Conservation (phyloP, 768 basidiomycete genomes). For the Podaxis sp. region DNA sequence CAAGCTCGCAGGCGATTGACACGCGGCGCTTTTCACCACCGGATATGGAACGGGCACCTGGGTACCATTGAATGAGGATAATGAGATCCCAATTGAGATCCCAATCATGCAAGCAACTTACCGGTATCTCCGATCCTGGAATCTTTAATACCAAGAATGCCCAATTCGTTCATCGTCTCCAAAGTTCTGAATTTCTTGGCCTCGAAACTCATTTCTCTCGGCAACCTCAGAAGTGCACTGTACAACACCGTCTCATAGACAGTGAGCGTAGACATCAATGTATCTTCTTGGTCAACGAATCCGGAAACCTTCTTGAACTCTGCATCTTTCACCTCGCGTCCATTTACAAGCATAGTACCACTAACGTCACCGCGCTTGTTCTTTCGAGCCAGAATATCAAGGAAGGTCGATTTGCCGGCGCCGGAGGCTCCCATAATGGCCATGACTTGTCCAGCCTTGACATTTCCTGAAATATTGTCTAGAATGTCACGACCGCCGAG, state of each 20-base stretch:
- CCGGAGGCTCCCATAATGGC: slow-evolving; percentile 98
- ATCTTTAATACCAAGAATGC: slow-evolving; percentile 88
- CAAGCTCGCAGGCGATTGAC: slow-evolving; percentile 96
- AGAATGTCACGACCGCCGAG: slow-evolving; percentile 68
- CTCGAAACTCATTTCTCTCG: slow-evolving; percentile 91
- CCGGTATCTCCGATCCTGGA: slow-evolving; percentile 87
- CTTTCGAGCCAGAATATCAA: slow-evolving; percentile 94
- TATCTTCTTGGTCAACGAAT: slow-evolving; percentile 98
- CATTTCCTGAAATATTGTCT: slow-evolving; percentile 77
- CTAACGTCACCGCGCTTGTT: slow-evolving; percentile 75
- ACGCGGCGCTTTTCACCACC: slow-evolving; percentile 98
- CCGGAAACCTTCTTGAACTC: slow-evolving; percentile 87
- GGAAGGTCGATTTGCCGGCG: slow-evolving; percentile 93
- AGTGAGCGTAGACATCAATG: slow-evolving; percentile 93
- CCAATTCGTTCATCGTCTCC: slow-evolving; percentile 95
- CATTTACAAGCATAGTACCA: slow-evolving; percentile 84
- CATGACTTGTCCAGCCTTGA: slow-evolving; percentile 87
- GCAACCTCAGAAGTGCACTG: slow-evolving; percentile 85
- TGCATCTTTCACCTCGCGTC: slow-evolving; percentile 66
- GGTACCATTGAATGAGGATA: neutral
- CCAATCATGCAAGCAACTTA: slow-evolving; percentile 28
- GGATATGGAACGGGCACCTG: slow-evolving; percentile 89
- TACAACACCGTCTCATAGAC: slow-evolving; percentile 98
- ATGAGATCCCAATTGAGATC: neutral
- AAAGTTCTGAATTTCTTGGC: slow-evolving; percentile 94